A percentile compares a stretch with the other conserved stretches of the same genome.
phyloP scores from a whole-genome alignment of 2,329 filamentous ascomycete species.

The Myriosclerotinia scirpicola region DNA sequence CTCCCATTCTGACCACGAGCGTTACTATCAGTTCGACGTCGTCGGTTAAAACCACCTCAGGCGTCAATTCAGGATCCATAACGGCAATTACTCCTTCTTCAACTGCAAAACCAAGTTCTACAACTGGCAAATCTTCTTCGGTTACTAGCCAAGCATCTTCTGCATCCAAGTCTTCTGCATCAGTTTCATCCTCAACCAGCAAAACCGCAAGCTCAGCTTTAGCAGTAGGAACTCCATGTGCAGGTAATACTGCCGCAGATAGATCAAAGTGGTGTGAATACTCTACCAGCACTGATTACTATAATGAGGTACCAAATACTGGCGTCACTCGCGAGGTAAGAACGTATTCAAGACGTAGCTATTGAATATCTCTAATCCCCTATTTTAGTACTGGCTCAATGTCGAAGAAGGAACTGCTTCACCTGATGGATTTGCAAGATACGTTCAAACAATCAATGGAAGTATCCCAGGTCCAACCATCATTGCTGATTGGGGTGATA shows the following conservation, averaged over 20 bases:
- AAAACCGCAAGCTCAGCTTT: neutral
- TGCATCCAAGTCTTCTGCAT: neutral
- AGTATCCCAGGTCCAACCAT: conserved; percentile 39
- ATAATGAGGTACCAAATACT: conserved; percentile 42
- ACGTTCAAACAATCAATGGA: conserved; percentile 38
- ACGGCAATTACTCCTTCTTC: neutral
- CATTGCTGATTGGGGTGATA: conserved; percentile 41
- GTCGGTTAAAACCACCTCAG: neutral
- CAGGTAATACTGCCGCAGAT: conserved; percentile 24
- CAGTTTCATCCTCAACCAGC: neutral
- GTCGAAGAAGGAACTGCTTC: conserved; percentile 26
- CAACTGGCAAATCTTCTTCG: neutral
- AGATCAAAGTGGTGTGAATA: conserved; percentile 47
- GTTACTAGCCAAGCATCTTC: neutral
- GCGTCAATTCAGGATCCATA: neutral
- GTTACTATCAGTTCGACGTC: neutral
- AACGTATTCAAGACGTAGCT: neutral
- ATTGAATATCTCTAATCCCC: conserved; percentile 29
- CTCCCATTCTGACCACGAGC: conserved; percentile 6
- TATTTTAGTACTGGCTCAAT: conserved; percentile 27
- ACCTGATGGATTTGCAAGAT: conserved; percentile 37
- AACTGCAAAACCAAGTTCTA: neutral
- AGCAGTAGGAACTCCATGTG: conserved; percentile 18
- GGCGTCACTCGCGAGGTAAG: conserved; percentile 47
- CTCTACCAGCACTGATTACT: conserved; percentile 46